A percentile compares a stretch with the other conserved stretches of the same genome.
Evolutionary conservation across 345 rosid genomes (phyloP).

Genomic region (rapeseed (Brassica napus)): DNA sequence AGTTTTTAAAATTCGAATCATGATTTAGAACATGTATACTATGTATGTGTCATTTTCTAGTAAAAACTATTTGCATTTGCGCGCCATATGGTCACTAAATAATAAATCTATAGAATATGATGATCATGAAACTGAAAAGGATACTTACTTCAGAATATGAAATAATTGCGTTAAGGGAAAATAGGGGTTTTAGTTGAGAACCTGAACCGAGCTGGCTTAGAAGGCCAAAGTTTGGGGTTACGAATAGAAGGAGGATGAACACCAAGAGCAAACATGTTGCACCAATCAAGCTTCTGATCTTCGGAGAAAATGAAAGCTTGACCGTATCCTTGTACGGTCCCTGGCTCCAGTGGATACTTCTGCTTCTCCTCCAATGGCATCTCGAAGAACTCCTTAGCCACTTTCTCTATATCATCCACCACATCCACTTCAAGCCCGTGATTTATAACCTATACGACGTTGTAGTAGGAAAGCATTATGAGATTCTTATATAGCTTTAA

Average conservation of each 20-base stretch:
- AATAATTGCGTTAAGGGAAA: background rate
- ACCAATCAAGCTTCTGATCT: constrained; percentile 96
- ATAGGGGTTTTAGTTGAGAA: constrained; percentile 20
- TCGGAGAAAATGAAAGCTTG: constrained; percentile 95
- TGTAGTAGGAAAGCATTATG: background rate
- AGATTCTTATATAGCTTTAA: background rate
- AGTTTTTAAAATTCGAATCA: background rate
- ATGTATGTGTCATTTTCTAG: background rate
- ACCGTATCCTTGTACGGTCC: constrained; percentile 93
- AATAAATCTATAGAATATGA: background rate
- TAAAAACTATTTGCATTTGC: constrained; percentile 17
- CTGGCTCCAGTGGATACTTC: constrained; percentile 84
- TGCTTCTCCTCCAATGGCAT: constrained; percentile 80
- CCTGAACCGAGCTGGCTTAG: constrained; percentile 72
- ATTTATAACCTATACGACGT: constrained; percentile 61
- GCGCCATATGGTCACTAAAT: constrained; percentile 19
- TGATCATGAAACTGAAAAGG: constrained; percentile 2
- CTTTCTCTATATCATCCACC: constrained; percentile 65
- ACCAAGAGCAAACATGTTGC: constrained; percentile 97
- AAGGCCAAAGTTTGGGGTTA: constrained; percentile 84
- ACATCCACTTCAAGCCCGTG: constrained; percentile 67
- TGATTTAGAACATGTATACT: constrained; percentile 6
- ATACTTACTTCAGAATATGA: background rate
- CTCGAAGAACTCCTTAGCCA: constrained; percentile 73
- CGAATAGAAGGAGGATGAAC: constrained; percentile 70